phyloP scores from a whole-genome alignment of 1,284 basidiomycete genomes.

The Leccinum brunneo-olivaceum region DNA sequence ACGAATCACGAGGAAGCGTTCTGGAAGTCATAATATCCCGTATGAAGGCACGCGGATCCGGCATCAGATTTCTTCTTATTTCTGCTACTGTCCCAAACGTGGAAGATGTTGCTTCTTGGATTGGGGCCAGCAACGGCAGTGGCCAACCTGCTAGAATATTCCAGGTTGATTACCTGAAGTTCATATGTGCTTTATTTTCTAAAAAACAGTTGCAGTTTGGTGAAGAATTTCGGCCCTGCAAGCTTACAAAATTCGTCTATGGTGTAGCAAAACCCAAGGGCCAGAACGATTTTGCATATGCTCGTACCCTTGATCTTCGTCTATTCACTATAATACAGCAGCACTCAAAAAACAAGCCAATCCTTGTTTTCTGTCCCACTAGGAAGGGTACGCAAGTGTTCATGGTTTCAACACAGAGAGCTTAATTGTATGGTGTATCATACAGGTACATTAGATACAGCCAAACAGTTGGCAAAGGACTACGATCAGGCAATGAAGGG shows the following conservation, averaged over 20 bases:
- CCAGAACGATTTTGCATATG: slow-evolving; percentile 79
- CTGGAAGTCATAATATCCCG: slow-evolving; percentile 90
- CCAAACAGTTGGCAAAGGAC: slow-evolving; percentile 67
- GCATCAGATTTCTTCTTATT: slow-evolving; percentile 79
- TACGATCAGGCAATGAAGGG: slow-evolving; percentile 52
- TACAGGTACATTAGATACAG: slow-evolving; percentile 59
- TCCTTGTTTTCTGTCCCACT: slow-evolving; percentile 81
- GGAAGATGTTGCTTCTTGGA: slow-evolving; percentile 84
- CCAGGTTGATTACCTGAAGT: slow-evolving; percentile 42
- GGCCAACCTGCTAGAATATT: slow-evolving; percentile 60
- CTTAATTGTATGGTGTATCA: not conserved
- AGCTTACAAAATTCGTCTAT: slow-evolving; percentile 66
- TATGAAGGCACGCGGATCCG: slow-evolving; percentile 74
- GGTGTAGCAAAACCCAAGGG: slow-evolving; percentile 52
- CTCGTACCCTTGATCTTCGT: slow-evolving; percentile 66
- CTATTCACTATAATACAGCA: slow-evolving; percentile 66
- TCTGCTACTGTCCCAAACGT: slow-evolving; percentile 96
- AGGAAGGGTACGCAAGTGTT: slow-evolving; percentile 55
- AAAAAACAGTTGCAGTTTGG: slow-evolving; percentile 59
- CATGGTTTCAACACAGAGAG: not conserved
- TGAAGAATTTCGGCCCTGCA: slow-evolving; percentile 85
- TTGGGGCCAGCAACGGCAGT: slow-evolving; percentile 43
- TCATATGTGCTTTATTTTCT: not conserved
- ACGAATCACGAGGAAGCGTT: slow-evolving; percentile 84
- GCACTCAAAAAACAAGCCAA: slow-evolving; percentile 71